Evolutionary conservation across 371 early-diverging fungal genomes (phyloP), one percentile per base, ranked within the genome.

Genomic region (Sporodiniella umbellata): DNA sequence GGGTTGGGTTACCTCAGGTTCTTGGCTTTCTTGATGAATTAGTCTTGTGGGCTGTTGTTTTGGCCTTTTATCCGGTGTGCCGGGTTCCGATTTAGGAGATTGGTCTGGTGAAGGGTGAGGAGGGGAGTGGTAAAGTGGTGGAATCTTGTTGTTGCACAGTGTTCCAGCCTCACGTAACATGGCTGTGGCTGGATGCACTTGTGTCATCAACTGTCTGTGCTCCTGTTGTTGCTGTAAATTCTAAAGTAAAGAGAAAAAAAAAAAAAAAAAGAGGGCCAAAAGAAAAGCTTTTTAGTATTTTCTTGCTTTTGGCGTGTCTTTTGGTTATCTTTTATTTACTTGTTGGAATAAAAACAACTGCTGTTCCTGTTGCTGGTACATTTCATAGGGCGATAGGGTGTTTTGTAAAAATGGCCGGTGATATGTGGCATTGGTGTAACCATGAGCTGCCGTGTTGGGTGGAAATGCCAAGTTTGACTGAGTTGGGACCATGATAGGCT

Each of bases 11-110:
- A 39, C 37, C 33, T 35, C 45, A 23, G 19, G 42, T 58, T 33
- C 24, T 31, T 48, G 28, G 38, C 47, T 33, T 38, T 42, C 23
- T 33, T 15, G 12, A 33, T n/a, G 25, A 35, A 50, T 18, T 17
- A 69, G 74, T 47, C 72, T 78, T 17, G 65, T 68, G 12, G 75
- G 72, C 38, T 73, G 58, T 33, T 72, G 53, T 50, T 73, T 78
- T 12, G 74, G 74, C 43, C 52, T 64, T 64, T 72, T 72, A 33
- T 60, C 51, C n/a, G 60, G 60, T 42, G 60, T 55, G 30, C 55
- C 60, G 51, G 60, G 46, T 49, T 60, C 54, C 47, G 60, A 54
- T 37, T 24, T 50, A 22, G 60, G 60, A 21, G 60, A 60, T 42
- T 55, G 55, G 25, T 60, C 55, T 42, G 60, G 60, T 10, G 60